Evolutionary conservation across 805 yeast genomes (phyloP).

Genomic region (Lachancea dasiensis): DNA sequence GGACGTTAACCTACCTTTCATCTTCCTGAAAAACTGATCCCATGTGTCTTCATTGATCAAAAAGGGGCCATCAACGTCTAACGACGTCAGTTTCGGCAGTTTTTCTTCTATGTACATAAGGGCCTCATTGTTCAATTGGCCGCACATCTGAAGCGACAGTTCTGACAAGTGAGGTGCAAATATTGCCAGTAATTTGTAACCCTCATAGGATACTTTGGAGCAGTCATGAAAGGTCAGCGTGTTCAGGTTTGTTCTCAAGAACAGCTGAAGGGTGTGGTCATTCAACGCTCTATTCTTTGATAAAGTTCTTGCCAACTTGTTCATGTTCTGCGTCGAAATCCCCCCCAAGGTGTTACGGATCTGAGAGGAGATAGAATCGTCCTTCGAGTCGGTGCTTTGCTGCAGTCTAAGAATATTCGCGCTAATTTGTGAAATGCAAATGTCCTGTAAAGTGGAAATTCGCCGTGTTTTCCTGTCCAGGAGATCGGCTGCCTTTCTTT

Average conservation of each 20-base stretch:
- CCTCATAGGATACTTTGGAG: slow-evolving; percentile 61
- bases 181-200: slow-evolving; percentile 65
- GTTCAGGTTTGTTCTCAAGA: slow-evolving; percentile 54
- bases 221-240: slow-evolving; percentile 86
- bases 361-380: slow-evolving; percentile 15
- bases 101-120: slow-evolving; percentile 57
- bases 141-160: slow-evolving; percentile 83
- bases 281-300: slow-evolving; percentile 77
- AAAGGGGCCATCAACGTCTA: slow-evolving; percentile 86
- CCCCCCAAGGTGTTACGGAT: slow-evolving; percentile 73
- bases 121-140: slow-evolving; percentile 77
- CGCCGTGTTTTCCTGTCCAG: slow-evolving; percentile 61
- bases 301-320: slow-evolving; percentile 67
- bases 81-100: slow-evolving; percentile 44
- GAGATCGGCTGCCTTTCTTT: slow-evolving; percentile 77
- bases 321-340: slow-evolving; percentile 67
- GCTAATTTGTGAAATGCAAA: slow-evolving; percentile 69
- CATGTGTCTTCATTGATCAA: slow-evolving; percentile 70
- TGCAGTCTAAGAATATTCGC: slow-evolving; percentile 25
- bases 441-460: slow-evolving; percentile 71
- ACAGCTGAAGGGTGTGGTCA: slow-evolving; percentile 64
- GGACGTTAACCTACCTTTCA: slow-evolving; percentile 47
- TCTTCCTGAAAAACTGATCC: slow-evolving; percentile 62
- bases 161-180: slow-evolving; percentile 67
- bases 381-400: slow-evolving; percentile 14